Evolutionary conservation across 2,329 filamentous ascomycete genomes (phyloP), one percentile per base, ranked within the genome.

Genomic region (Davidsoniella virescens): DNA sequence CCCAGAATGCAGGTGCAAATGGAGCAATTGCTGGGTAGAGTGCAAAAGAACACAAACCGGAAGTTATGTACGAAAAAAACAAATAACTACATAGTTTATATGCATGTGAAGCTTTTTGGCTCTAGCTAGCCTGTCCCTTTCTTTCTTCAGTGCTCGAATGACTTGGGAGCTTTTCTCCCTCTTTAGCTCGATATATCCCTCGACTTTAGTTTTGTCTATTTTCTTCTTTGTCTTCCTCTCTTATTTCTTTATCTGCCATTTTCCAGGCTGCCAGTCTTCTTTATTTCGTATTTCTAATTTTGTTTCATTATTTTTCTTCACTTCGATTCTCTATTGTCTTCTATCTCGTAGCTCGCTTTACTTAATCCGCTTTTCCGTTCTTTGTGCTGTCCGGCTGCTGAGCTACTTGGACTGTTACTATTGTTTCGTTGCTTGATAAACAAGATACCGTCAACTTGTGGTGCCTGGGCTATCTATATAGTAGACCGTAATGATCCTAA

Each of bases 401-500:
- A 33, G 29, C 29, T 33, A 9, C 29, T 33, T 33, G 29, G 29
- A 33, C 29, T 33, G 5, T 23, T 23, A 5, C 29, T 33, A 8
- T 12, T 33, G 29, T 33, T 33, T 33, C 12, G 29, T 33, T 33
- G 29, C 29, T 33, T 33, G 29, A 12, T 33, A 33, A 33, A 33
- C 29, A 9, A 33, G 10, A 33, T 33, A 33, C 9, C 29, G 12
- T 33, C 29, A 33, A 33, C 29, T 33, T 33, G 29, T 33, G 29
- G 29, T 33, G 29, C 29, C 29, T 33, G 29, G 29, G 29, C 9
- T 7, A 33, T 12, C 29, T 33, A 9, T 4, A 33, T 12, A 23
- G 41, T 43, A 25, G 26, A 40, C 39, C 44, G 33, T 50, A 52
- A 48, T 52, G 50, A 48, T 44, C 50, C 50, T 52, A 20, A 25